Conservation (phyloP, 2,329 filamentous ascomycete genomes). For the Chaetomium sp. region DNA sequence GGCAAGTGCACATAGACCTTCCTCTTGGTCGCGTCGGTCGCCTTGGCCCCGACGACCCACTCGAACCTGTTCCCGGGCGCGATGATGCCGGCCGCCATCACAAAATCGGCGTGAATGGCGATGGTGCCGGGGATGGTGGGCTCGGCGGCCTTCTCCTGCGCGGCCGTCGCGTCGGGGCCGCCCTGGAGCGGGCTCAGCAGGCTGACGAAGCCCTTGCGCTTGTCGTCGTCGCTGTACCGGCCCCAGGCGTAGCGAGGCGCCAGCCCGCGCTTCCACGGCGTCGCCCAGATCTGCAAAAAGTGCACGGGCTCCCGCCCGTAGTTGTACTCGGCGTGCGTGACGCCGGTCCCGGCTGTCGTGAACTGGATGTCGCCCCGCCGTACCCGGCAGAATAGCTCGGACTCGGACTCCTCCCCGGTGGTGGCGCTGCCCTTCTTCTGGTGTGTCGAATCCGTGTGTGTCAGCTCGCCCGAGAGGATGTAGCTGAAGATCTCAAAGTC, state of each 20-base stretch:
- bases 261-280: conserved; percentile 74
- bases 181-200: conserved; percentile 76
- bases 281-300: conserved; percentile 87
- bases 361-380: conserved; percentile 84
- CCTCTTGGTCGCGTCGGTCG: conserved; percentile 55
- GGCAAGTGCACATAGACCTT: conserved; percentile 82
- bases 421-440: conserved; percentile 58
- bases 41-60: conserved; percentile 69
- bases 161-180: conserved; percentile 61
- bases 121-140: conserved; percentile 68
- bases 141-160: conserved; percentile 65
- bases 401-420: conserved; percentile 39
- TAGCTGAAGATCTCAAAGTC: conserved; percentile 92
- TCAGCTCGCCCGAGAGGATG: conserved; percentile 81
- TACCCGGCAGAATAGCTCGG: conserved; percentile 70
- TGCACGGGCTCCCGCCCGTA: conserved; percentile 71
- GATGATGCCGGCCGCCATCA: conserved; percentile 79
- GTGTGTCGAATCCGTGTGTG: conserved; percentile 84
- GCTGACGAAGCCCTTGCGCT: conserved; percentile 68
- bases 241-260: conserved; percentile 75
- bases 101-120: conserved; percentile 80
- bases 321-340: conserved; percentile 82
- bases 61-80: conserved; percentile 65
- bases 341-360: conserved; percentile 79
- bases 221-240: conserved; percentile 71